Percentiles rank a stretch among this genome's conserved stretches.
Evolutionary conservation across 2,329 filamentous ascomycete species (phyloP).

Genomic region (Cercospora sp.): DNA sequence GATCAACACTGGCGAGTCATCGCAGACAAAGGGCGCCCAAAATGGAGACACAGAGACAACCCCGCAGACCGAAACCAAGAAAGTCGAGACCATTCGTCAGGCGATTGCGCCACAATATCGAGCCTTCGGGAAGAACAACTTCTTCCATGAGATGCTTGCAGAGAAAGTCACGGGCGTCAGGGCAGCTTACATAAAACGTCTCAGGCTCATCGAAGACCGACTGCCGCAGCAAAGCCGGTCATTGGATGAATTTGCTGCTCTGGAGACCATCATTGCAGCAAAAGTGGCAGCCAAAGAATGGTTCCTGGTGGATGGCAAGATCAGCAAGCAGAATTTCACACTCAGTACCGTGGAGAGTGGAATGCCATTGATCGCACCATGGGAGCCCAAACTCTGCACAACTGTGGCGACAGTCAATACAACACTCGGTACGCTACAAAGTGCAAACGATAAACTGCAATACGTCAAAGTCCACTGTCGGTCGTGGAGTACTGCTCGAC

Average conservation of each 20-base stretch:
- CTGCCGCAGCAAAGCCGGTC: background rate
- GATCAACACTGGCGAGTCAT: too few species aligned
- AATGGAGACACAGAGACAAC: too few species aligned
- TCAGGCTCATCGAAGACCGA: background rate
- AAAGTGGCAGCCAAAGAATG: background rate
- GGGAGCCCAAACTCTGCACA: background rate
- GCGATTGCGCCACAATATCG: background rate
- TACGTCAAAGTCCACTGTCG: slow-evolving; percentile 4
- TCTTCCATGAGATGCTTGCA: background rate
- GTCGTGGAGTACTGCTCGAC: background rate
- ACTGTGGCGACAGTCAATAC: background rate
- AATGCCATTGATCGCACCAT: background rate
- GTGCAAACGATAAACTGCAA: background rate
- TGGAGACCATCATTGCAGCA: background rate
- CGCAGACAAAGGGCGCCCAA: too few species aligned
- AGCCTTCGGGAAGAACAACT: background rate
- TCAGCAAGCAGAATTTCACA: background rate
- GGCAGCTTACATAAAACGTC: background rate
- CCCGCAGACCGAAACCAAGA: too few species aligned
- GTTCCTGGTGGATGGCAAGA: background rate
- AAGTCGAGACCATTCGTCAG: background rate
- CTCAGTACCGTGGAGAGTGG: background rate
- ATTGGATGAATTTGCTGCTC: background rate
- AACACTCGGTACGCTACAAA: background rate
- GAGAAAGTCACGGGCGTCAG: background rate